These are phyloP conservation scores for Blastobotrys aristatus DNA, from an alignment of 1,139 yeast genomes.

Conservation along the genomic window DNA sequence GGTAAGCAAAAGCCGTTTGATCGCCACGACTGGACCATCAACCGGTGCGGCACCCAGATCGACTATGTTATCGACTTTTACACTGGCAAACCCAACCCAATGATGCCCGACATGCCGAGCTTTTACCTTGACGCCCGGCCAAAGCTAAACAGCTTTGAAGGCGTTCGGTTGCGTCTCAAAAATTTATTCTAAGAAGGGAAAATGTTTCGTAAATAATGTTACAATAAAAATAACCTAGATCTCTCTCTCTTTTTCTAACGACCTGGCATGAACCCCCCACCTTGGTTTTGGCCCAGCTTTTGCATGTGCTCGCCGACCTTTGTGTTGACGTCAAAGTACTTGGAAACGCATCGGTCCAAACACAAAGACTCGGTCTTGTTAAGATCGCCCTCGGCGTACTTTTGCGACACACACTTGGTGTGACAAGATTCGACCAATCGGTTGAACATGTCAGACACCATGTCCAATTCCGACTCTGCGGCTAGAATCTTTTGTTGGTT, in stretches of 20 bases:
- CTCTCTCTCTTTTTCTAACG: too few relatives aligned
- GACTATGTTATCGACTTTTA: slow-evolving; percentile 95
- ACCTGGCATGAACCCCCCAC: slow-evolving; percentile 10
- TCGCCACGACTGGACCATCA: slow-evolving; percentile 93
- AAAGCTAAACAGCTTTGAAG: slow-evolving; percentile 75
- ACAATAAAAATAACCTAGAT: too few relatives aligned
- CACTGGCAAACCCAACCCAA: slow-evolving; percentile 52
- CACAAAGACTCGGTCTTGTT: slow-evolving; percentile 84
- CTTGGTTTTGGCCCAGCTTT: slow-evolving; percentile 28
- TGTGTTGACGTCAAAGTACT: slow-evolving; percentile 92
- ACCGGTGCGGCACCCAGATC: slow-evolving; percentile 75
- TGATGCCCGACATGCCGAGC: slow-evolving; percentile 46
- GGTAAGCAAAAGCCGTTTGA: slow-evolving; percentile 81
- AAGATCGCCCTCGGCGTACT: slow-evolving; percentile 72
- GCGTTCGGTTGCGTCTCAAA: slow-evolving; percentile 59
- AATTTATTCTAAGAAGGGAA: slow-evolving; percentile 41
- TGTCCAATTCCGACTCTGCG: slow-evolving; percentile 87
- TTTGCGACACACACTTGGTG: slow-evolving; percentile 67
- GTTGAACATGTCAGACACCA: slow-evolving; percentile 98
- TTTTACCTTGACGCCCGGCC: slow-evolving; percentile 90
- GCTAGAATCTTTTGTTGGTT: slow-evolving; percentile 48
- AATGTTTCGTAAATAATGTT: not conserved
- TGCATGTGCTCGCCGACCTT: slow-evolving; percentile 75
- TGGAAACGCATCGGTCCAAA: slow-evolving; percentile 95
- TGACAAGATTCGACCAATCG: slow-evolving; percentile 80